Evolutionary conservation across 176 grass and related monocot species (phyloP).

Genomic region (Rhynchospora breviuscula): DNA sequence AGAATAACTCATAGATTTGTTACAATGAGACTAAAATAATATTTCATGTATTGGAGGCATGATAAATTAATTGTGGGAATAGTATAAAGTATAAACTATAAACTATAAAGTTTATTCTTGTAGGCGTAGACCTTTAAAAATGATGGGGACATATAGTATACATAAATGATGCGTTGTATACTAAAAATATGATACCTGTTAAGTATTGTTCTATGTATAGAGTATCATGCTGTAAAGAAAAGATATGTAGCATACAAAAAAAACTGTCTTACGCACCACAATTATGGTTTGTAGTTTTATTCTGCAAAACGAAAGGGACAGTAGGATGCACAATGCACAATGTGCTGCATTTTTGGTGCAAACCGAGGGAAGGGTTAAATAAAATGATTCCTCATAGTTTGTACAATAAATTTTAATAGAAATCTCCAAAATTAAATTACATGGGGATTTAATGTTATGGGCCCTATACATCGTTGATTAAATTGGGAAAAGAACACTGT

Average conservation of each 20-base stretch:
- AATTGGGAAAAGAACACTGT: background rate
- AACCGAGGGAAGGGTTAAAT: background rate
- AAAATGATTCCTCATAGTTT: background rate
- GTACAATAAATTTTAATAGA: background rate
- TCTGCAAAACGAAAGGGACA: background rate
- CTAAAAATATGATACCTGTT: background rate
- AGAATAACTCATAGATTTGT: background rate
- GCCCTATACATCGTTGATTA: background rate
- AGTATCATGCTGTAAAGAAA: background rate
- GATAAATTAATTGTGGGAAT: background rate
- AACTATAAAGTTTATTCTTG: background rate
- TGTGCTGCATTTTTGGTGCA: background rate
- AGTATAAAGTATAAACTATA: background rate
- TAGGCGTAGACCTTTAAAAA: background rate
- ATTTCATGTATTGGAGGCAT: background rate
- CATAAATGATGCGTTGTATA: background rate
- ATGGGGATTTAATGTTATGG: background rate
- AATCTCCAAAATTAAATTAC: background rate
- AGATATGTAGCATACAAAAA: background rate
- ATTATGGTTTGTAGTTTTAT: background rate
- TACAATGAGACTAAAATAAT: background rate
- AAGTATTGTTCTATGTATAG: background rate
- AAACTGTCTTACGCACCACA: background rate
- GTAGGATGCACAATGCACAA: background rate
- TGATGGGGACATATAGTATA: background rate